Conservation (phyloP, 2,329 filamentous ascomycete genomes). For the Epichloe brachyelytri region DNA sequence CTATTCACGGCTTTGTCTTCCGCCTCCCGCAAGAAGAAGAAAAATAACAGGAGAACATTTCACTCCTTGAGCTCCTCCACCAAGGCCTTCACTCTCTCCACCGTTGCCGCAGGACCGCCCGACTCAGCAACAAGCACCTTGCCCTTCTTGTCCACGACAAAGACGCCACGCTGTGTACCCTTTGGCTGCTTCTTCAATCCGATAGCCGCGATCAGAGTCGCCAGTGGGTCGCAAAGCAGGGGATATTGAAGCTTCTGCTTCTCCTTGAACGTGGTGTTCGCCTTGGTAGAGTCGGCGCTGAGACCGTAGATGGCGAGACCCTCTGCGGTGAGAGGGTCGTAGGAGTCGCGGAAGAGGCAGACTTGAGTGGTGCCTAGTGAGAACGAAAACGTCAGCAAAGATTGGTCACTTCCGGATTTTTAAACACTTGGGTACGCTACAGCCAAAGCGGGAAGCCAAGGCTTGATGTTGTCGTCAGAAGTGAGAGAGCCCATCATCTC, state of each 20-base stretch:
- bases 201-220: conserved; percentile 67
- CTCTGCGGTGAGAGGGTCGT: conserved; percentile 59
- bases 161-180: conserved; percentile 75
- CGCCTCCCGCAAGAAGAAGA: not conserved
- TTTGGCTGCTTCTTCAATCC: conserved; percentile 78
- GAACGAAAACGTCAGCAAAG: not conserved
- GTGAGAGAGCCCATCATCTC: not conserved
- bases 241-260: conserved; percentile 85
- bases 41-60: not conserved
- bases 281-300: conserved; percentile 74
- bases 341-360: conserved; percentile 83
- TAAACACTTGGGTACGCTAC: too few species aligned
- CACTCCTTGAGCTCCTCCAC: conserved; percentile 33
- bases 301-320: conserved; percentile 85
- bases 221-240: conserved; percentile 69
- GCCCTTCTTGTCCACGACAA: conserved; percentile 70
- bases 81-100: conserved; percentile 62
- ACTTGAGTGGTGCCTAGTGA: conserved; percentile 74
- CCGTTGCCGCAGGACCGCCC: conserved; percentile 65
- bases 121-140: conserved; percentile 64
- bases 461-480: too few species aligned
- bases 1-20: too few species aligned
- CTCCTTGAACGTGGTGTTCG: conserved; percentile 83
- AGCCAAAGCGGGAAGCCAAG: too few species aligned
- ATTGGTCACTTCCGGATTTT: not conserved